A percentile compares a stretch with the other conserved stretches of the same genome.
Conservation (phyloP, 495 filamentous ascomycete genomes). For the Aspergillus kassunensis region DNA sequence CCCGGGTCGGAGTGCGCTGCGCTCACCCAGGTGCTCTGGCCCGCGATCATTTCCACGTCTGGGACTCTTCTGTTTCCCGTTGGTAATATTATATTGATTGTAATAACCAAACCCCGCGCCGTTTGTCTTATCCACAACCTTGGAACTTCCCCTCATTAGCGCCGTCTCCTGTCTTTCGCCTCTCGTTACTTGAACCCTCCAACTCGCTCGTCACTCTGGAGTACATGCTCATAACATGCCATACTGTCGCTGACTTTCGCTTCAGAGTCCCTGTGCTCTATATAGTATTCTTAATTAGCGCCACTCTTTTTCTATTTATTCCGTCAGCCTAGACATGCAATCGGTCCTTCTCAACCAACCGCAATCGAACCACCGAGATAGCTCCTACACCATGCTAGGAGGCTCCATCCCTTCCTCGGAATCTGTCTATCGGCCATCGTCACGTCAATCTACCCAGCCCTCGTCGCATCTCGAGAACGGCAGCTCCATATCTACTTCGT, state of each 20-base stretch:
- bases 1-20: conserved; percentile 18
- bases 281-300: conserved; percentile 3
- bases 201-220: conserved; percentile 13
- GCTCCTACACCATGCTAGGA: conserved; percentile 49
- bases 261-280: conserved; percentile 10
- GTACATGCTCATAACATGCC: conserved; percentile 12
- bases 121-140: conserved; percentile 10
- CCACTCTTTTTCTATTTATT: conserved; percentile 5
- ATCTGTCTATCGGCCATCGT: conserved; percentile 32
- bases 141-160: conserved; percentile 12
- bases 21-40: conserved; percentile 21
- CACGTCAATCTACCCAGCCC: conserved; percentile 17
- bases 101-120: conserved; percentile 14
- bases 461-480: conserved; percentile 25
- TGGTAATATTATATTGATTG: conserved; percentile 14
- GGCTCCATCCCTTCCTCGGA: conserved; percentile 40
- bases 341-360: conserved; percentile 45
- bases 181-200: conserved; percentile 12
- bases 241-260: conserved; percentile 15
- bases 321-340: conserved; percentile 35
- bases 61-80: conserved; percentile 14
- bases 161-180: conserved; percentile 10
- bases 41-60: conserved; percentile 14
- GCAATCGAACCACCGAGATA: conserved; percentile 41
- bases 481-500: conserved; percentile 35